Evolutionary conservation across 2,329 filamentous ascomycete species (phyloP).

Genomic region (Microdochium bolleyi): DNA sequence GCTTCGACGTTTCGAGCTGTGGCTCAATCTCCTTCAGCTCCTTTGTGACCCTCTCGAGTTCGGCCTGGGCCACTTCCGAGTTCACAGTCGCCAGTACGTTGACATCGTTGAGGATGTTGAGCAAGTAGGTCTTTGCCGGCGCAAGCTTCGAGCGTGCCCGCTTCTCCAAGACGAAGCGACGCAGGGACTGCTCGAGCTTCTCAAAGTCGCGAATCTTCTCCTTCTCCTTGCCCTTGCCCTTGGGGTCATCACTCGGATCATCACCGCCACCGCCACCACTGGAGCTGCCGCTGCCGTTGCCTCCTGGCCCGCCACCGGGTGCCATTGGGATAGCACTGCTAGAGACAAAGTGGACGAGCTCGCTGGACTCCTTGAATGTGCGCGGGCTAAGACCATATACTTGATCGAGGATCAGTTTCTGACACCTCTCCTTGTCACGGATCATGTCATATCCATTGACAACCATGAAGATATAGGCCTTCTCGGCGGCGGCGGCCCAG

Average conservation of each 20-base stretch:
- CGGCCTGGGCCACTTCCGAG: constrained; percentile 73
- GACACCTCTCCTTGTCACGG: constrained; percentile 80
- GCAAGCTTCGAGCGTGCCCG: constrained; percentile 90
- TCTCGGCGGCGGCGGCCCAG: constrained; percentile 88
- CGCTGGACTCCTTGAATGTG: constrained; percentile 85
- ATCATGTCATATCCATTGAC: constrained; percentile 97
- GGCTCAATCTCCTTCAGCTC: constrained; percentile 82
- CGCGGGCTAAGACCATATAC: constrained; percentile 80
- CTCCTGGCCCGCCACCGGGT: constrained; percentile 46
- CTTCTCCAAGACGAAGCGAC: constrained; percentile 93
- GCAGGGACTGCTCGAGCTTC: constrained; percentile 76
- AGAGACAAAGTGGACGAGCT: constrained; percentile 95
- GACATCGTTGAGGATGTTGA: constrained; percentile 88
- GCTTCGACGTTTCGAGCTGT: constrained; percentile 74
- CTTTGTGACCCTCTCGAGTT: constrained; percentile 73
- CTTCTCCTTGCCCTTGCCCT: constrained; percentile 78
- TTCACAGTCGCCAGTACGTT: constrained; percentile 79
- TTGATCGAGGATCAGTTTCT: constrained; percentile 90
- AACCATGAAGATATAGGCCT: constrained; percentile 98
- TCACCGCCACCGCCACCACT: constrained; percentile 50
- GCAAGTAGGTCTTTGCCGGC: constrained; percentile 87
- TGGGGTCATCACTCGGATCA: constrained; percentile 49
- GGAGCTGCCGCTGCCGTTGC: constrained; percentile 39
- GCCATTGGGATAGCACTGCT: constrained; percentile 86
- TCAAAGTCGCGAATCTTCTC: constrained; percentile 88